Base-by-base conservation (phyloP, 805 yeast genomes). In the Candida nanaspora region DNA sequence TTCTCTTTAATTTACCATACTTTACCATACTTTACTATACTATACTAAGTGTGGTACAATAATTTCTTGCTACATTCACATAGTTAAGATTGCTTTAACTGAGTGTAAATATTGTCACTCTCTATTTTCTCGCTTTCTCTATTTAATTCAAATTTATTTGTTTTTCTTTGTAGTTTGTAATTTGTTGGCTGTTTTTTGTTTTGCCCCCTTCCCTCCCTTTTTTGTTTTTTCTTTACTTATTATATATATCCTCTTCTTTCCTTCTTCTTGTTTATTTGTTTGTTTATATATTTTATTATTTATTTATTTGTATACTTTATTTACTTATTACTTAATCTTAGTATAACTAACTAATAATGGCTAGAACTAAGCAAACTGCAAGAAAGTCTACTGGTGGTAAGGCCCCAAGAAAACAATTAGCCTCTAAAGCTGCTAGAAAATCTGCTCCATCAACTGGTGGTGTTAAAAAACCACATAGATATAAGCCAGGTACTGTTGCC, bases 401-500 rank as follows among this genome's bases (percentile, higher is more conserved):
- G 69, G 94, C 94, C 38, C 94, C 94, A 80, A 84, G 94, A 84
- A 85, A 84, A 70, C 94, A 84, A 69, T 73, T 84, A 59, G 94
- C 94, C 49, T 84, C 94, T 46, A 84, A 84, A 73, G 94, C 93
- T 57, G 94, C 94, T 50, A 84, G 94, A 83, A 84, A 84, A 64
- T 84, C 93, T 31, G 94, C 94, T 38, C 94, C 94, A 78, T 74
- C 86, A 41, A 76, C 88, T 46, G 93, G 93, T 65, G 94, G 94
- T 82, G 93, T 85, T 58, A 84, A 84, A 80, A 84, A 84, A 70
- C 93, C 93, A 50, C 94, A 85, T 80, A 85, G 95, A 83, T 86
- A 86, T 76, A 84, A 84, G 85, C 95, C 95, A 72, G 95, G 95
- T 80, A 86, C 93, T 62, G 93, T 84, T 60, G 97, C 97, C 48